Evolutionary conservation across 2,329 filamentous ascomycete species (phyloP).

Genomic region (Pezizomycotina sp.): DNA sequence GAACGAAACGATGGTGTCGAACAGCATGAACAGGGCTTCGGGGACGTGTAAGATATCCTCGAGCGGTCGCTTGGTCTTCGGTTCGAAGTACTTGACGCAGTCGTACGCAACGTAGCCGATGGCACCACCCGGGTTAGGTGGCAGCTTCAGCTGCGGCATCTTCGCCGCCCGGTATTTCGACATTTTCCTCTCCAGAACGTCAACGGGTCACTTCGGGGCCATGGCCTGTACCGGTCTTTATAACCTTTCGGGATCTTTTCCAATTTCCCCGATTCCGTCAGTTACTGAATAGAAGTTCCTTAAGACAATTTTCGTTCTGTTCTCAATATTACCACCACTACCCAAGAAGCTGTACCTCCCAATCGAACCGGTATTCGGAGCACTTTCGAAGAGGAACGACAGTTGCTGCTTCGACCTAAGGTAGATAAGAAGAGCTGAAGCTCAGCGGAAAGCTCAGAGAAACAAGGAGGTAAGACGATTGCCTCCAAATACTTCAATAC

Average conservation of each 20-base stretch:
- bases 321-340: slow-evolving; percentile 36
- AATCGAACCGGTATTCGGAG: slow-evolving; percentile 76
- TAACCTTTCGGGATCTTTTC: slow-evolving; percentile 51
- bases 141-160: slow-evolving; percentile 66
- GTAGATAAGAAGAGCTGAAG: too few species aligned
- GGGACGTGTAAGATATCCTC: slow-evolving; percentile 79
- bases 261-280: not conserved
- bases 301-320: slow-evolving; percentile 2
- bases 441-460: too few species aligned
- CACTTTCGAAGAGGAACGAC: slow-evolving; percentile 92
- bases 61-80: slow-evolving; percentile 77
- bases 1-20: slow-evolving; percentile 83
- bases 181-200: slow-evolving; percentile 65
- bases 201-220: slow-evolving; percentile 68
- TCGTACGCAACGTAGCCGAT: slow-evolving; percentile 97
- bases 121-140: slow-evolving; percentile 75
- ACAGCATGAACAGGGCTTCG: slow-evolving; percentile 93
- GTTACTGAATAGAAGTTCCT: slow-evolving; percentile 17
- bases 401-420: slow-evolving; percentile 48
- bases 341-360: slow-evolving; percentile 93
- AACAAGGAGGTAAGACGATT: too few species aligned
- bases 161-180: slow-evolving; percentile 61
- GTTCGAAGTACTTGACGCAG: slow-evolving; percentile 94
- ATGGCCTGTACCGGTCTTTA: slow-evolving; percentile 77
- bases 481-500: not conserved